Evolutionary conservation across 768 basidiomycete genomes (phyloP), one percentile per base, ranked within the genome.

Genomic region (Boletus pseudo-olivaceus): DNA sequence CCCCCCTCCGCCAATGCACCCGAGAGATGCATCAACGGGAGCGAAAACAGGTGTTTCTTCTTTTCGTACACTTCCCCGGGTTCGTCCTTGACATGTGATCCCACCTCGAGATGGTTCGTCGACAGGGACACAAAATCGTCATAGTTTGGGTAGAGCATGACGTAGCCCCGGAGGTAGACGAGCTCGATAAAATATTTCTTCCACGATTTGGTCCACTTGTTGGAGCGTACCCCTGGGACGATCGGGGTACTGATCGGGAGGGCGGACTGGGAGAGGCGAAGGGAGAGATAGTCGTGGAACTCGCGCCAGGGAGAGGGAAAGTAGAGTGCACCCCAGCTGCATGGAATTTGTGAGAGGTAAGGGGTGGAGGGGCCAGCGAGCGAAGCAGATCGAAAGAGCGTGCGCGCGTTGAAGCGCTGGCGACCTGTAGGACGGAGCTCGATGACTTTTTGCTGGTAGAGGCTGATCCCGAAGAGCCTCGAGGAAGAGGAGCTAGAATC

Each of bases 321-420:
- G 73, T 93, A 95, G 35, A 91, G 76, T 2, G 90, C 92, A 14
- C 92, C 93, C 92, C 91, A 95, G 71, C 88, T 91, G 70, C 92
- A 93, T 0, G 92, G 93, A 10, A 92, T 82, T 54, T 90, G 87
- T 0, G 90, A 92, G 40, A 94, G 80, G 67, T 92, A 94, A 0
- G 93, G 91, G 0, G 83, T 83, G 1, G 75, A 72, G 0, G 79
- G 70, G 41, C 78, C 57, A 0, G 72, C 51, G n/a, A 82, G 46
- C 3, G 73, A 73, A 10, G 69, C 59, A 0, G 67, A 55, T 10
- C 68, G 64, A 67, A 94, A 89, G 20, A 87, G 70, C 0, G 63
- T 54, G 55, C 81, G 83, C 1, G 91, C 82, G 66, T 88, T 72
- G 70, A 93, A 93, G 20, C 77, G 73, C 37, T 75, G 78, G 4